Evolutionary conservation across 352 stramenopile genomes (phyloP).

Genomic region (Phytophthora sp.): DNA sequence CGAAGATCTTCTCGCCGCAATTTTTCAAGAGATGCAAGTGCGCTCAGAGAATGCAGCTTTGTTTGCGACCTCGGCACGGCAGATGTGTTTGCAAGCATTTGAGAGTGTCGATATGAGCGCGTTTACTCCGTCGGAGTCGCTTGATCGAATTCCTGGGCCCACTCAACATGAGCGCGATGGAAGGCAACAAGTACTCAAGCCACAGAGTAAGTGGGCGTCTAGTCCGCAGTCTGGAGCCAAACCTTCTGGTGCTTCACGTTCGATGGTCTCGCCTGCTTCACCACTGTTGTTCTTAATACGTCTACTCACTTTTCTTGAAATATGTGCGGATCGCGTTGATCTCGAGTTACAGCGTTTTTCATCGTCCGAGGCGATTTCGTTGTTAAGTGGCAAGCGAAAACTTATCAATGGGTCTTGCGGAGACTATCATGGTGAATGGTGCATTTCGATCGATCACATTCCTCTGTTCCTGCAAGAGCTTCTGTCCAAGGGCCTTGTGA

Average conservation of each 20-base stretch:
- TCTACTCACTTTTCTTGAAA: constrained; percentile 26
- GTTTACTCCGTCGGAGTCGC: constrained; percentile 18
- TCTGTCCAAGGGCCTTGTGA: constrained; percentile 25
- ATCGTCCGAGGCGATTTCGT: constrained; percentile 8
- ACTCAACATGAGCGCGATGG: background rate
- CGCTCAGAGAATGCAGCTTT: constrained; percentile 32
- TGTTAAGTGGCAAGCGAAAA: constrained; percentile 6
- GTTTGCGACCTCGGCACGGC: constrained; percentile 24
- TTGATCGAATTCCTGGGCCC: constrained; percentile 23
- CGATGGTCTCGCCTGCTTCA: background rate
- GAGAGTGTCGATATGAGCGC: constrained; percentile 29
- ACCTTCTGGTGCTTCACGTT: background rate
- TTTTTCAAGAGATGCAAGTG: constrained; percentile 58
- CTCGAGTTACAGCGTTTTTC: constrained; percentile 31
- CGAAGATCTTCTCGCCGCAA: constrained; percentile 40
- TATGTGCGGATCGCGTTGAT: background rate
- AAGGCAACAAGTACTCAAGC: constrained; percentile 24
- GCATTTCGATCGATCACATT: constrained; percentile 25
- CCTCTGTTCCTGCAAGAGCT: constrained; percentile 31
- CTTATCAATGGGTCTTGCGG: background rate
- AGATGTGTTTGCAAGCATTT: constrained; percentile 33
- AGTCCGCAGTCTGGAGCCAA: background rate
- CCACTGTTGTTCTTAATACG: constrained; percentile 23
- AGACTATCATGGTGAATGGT: constrained; percentile 23
- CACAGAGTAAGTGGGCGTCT: constrained; percentile 4